Conservation (phyloP, 176 grass and related monocot species). For the Eleusine coracana region DNA sequence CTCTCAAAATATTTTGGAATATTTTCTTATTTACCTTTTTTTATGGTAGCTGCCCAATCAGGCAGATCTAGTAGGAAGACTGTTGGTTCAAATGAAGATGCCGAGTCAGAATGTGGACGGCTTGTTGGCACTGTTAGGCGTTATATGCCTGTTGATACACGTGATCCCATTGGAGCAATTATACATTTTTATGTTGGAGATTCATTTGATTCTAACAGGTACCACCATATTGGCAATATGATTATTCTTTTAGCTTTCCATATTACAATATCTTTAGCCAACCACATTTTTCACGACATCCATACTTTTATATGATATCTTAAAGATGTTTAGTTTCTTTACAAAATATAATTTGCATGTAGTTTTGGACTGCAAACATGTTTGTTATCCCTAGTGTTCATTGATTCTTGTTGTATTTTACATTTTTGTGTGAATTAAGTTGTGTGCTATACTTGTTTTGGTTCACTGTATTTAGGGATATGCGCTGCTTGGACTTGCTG, state of each 20-base stretch:
- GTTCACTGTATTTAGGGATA: background rate
- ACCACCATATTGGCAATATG: constrained; percentile 4
- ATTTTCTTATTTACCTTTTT: constrained; percentile 18
- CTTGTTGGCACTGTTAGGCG: constrained; percentile 91
- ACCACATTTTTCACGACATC: background rate
- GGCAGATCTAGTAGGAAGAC: constrained; percentile 69
- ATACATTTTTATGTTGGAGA: constrained; percentile 94
- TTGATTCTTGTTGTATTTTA: background rate
- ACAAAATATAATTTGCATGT: background rate
- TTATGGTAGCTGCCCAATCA: constrained; percentile 60
- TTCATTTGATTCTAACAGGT: constrained; percentile 87
- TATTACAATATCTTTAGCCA: background rate
- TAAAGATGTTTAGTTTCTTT: background rate
- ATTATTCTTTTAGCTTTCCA: constrained; percentile 12
- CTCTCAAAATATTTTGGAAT: background rate
- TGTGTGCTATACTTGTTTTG: constrained; percentile 18
- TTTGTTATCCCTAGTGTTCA: background rate
- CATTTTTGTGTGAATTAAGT: constrained; percentile 7
- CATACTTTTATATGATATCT: background rate
- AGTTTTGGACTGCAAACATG: background rate
- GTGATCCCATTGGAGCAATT: constrained; percentile 82
- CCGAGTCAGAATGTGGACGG: constrained; percentile 60
- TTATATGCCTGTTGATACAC: constrained; percentile 87
- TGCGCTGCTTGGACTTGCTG: constrained; percentile 19
- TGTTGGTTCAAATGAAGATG: constrained; percentile 57